Evolutionary conservation across 2,329 filamentous ascomycete genomes (phyloP).

Genomic region (Sporothrix curviconia): DNA sequence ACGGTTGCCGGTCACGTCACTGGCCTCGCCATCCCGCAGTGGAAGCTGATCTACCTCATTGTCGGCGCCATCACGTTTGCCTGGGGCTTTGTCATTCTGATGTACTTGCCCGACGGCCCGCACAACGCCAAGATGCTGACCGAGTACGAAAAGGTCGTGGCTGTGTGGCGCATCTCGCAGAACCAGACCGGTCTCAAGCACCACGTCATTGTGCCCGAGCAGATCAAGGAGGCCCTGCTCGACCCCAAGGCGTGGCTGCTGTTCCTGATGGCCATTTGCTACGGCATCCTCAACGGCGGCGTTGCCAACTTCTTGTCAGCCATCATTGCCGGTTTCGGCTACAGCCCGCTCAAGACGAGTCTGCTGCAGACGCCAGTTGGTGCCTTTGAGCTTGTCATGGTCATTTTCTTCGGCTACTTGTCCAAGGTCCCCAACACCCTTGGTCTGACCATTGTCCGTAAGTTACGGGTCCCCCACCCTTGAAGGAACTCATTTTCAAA

Average conservation of each 20-base stretch:
- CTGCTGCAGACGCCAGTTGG: slow-evolving; percentile 37
- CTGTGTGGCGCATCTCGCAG: slow-evolving; percentile 32
- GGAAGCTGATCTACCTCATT: slow-evolving; percentile 22
- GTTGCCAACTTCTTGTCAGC: slow-evolving; percentile 42
- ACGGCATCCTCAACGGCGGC: slow-evolving; percentile 33
- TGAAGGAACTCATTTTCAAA: no score
- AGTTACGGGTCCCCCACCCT: no score
- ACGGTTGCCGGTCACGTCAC: slow-evolving; percentile 24
- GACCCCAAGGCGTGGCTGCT: slow-evolving; percentile 27
- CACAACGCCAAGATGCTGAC: slow-evolving; percentile 30
- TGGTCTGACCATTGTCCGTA: slow-evolving; percentile 18
- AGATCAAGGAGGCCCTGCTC: slow-evolving; percentile 26
- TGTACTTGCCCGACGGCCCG: slow-evolving; percentile 32
- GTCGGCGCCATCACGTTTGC: slow-evolving; percentile 21
- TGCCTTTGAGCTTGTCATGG: slow-evolving; percentile 25
- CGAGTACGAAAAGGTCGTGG: slow-evolving; percentile 31
- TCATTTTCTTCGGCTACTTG: slow-evolving; percentile 34
- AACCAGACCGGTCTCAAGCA: slow-evolving; percentile 38
- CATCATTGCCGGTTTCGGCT: slow-evolving; percentile 31
- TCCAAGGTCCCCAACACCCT: slow-evolving; percentile 37
- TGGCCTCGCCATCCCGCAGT: slow-evolving; percentile 22
- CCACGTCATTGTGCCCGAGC: slow-evolving; percentile 28
- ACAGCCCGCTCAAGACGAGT: slow-evolving; percentile 31
- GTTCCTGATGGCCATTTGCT: slow-evolving; percentile 25
- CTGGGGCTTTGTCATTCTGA: slow-evolving; percentile 14